Conservation (phyloP, 495 filamentous ascomycete genomes). For the Aspergillus baeticus region DNA sequence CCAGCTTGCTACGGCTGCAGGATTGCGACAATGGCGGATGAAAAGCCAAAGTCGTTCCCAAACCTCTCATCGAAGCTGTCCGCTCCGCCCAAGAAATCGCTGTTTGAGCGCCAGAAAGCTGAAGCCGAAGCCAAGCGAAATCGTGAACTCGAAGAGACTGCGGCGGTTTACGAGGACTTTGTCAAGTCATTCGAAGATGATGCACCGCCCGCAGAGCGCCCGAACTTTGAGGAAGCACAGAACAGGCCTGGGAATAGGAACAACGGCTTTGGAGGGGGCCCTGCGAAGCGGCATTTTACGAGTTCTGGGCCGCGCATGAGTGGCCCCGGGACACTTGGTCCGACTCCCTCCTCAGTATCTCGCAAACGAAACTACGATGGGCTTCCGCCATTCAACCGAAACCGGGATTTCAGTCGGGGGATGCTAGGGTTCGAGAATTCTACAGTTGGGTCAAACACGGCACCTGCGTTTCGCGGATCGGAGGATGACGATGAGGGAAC, state of each 20-base stretch:
- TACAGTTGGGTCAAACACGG: constrained; percentile 34
- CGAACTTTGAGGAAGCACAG: constrained; percentile 22
- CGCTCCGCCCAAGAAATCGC: constrained; percentile 78
- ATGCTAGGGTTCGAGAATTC: constrained; percentile 59
- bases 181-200: constrained; percentile 87
- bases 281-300: constrained; percentile 57
- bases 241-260: constrained; percentile 39
- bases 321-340: constrained; percentile 76
- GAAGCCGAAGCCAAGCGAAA: constrained; percentile 90
- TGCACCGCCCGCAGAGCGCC: constrained; percentile 34
- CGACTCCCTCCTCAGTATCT: constrained; percentile 50
- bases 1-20: constrained; percentile 26
- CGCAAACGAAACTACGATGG: constrained; percentile 54
- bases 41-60: constrained; percentile 67
- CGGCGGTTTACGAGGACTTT: constrained; percentile 87
- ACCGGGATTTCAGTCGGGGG: constrained; percentile 42
- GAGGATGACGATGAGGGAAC: constrained; percentile 53
- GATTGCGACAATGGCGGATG: constrained; percentile 38
- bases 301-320: constrained; percentile 54
- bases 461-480: constrained; percentile 47
- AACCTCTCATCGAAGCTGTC: constrained; percentile 80
- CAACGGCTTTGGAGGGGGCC: constrained; percentile 41
- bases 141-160: constrained; percentile 84
- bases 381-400: constrained; percentile 33
- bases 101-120: constrained; percentile 89